A percentile compares a stretch with the other conserved stretches of the same genome.
Conservation (phyloP, 768 basidiomycete species). For the Pleurotus cornucopiae region DNA sequence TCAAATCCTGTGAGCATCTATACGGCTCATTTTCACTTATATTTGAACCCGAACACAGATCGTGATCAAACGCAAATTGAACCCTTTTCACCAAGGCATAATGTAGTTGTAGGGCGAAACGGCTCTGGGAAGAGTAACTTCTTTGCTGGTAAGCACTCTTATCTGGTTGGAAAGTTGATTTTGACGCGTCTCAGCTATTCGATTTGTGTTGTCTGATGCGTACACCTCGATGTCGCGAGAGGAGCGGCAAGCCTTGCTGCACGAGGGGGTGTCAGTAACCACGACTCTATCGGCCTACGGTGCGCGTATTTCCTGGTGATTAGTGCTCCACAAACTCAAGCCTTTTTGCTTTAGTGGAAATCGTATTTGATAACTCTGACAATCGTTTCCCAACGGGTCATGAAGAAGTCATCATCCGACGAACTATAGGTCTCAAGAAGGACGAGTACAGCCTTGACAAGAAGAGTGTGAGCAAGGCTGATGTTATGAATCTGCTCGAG, state of each 20-base stretch:
- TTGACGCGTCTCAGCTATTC: constrained; percentile 59
- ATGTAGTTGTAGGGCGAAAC: constrained; percentile 96
- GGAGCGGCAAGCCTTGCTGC: constrained; percentile 88
- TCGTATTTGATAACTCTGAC: constrained; percentile 93
- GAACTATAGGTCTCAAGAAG: constrained; percentile 97
- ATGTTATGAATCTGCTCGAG: constrained; percentile 96
- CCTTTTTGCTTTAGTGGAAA: constrained; percentile 56
- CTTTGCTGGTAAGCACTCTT: constrained; percentile 70
- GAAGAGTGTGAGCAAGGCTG: constrained; percentile 93
- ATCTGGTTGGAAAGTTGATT: background rate
- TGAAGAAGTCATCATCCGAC: constrained; percentile 80
- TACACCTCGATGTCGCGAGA: constrained; percentile 94
- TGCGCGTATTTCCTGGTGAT: constrained; percentile 18
- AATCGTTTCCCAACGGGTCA: constrained; percentile 91
- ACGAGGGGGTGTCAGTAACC: constrained; percentile 86
- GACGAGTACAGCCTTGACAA: constrained; percentile 97
- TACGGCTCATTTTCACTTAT: background rate
- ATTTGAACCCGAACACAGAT: constrained; percentile 37
- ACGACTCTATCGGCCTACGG: constrained; percentile 93
- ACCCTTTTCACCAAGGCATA: constrained; percentile 90
- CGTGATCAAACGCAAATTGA: constrained; percentile 90
- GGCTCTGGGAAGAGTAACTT: constrained; percentile 99
- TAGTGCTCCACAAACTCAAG: too few species aligned
- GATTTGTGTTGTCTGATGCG: constrained; percentile 96
- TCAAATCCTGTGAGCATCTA: constrained; percentile 88